Conservation (phyloP, 1,284 basidiomycete genomes). For the Mycena citricolor region DNA sequence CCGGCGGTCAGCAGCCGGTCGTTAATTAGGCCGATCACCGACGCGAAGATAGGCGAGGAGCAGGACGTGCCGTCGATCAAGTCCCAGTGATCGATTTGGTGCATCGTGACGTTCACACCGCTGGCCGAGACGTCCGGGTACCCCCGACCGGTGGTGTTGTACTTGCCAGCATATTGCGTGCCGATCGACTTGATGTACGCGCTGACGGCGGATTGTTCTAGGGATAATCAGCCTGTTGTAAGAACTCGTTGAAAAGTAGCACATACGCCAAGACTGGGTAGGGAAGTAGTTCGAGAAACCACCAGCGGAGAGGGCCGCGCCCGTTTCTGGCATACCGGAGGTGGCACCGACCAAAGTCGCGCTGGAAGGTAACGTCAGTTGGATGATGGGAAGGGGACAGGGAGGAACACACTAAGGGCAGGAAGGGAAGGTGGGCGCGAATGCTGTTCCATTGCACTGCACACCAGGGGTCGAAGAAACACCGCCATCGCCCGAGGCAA, state of each 20-base stretch:
- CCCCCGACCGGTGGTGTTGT: not conserved
- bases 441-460: slow-evolving; percentile 45
- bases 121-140: slow-evolving; percentile 1
- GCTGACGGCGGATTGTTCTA: too few relatives aligned
- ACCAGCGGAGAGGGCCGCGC: slow-evolving; percentile 31
- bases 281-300: slow-evolving; percentile 50
- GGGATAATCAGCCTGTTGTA: not conserved
- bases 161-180: not conserved
- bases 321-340: slow-evolving; percentile 1
- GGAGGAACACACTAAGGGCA: slow-evolving; percentile 29
- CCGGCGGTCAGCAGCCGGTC: slow-evolving; percentile 7
- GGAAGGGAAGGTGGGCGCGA: not conserved
- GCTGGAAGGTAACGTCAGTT: not conserved
- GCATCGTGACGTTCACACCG: not conserved
- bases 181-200: too few relatives aligned
- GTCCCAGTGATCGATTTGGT: not conserved
- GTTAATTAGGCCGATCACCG: slow-evolving; percentile 9
- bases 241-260: not conserved
- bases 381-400: not conserved
- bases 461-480: slow-evolving; percentile 50
- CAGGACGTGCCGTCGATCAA: slow-evolving; percentile 15
- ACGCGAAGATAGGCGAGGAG: slow-evolving; percentile 17
- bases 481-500: slow-evolving; percentile 34
- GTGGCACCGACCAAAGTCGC: slow-evolving; percentile 1
- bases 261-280: slow-evolving; percentile 12